phyloP scores from a whole-genome alignment of 139 green algal species.

The Spirogloea muscicola region DNA sequence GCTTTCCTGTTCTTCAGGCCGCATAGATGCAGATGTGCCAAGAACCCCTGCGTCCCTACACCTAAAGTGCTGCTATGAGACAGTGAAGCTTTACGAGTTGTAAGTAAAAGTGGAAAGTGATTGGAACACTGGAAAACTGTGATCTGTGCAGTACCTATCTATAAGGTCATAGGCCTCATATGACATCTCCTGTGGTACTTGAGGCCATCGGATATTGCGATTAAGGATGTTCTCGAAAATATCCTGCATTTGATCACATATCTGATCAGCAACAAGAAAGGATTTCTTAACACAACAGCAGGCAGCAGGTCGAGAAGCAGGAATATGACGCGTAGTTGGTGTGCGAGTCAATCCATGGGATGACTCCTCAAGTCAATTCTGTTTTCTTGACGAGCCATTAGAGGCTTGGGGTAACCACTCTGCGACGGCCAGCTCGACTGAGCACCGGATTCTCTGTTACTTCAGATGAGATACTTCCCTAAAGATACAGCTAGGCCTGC shows the following conservation, averaged over 20 bases:
- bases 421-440: not conserved
- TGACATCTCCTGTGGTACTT: slow-evolving; percentile 65
- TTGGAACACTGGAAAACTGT: not conserved
- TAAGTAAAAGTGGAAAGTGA: not conserved
- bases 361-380: not conserved
- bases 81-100: not conserved
- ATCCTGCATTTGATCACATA: slow-evolving; percentile 52
- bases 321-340: not conserved
- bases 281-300: not conserved
- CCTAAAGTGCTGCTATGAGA: not conserved
- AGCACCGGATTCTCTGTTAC: not conserved
- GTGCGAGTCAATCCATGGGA: not conserved
- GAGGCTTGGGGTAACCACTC: not conserved
- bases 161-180: slow-evolving; percentile 78
- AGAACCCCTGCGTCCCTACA: not conserved
- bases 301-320: not conserved
- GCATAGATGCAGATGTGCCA: not conserved
- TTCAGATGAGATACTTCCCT: not conserved
- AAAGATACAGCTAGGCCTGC: not conserved
- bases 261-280: not conserved
- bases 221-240: slow-evolving; percentile 95
- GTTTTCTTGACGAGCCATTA: not conserved
- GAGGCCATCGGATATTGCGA: slow-evolving; percentile 44
- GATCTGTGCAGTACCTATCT: slow-evolving; percentile 42
- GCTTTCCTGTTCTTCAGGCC: too few species aligned